Evolutionary conservation across 1,139 yeast species (phyloP).

Genomic region (Saccharomyces hybrid): DNA sequence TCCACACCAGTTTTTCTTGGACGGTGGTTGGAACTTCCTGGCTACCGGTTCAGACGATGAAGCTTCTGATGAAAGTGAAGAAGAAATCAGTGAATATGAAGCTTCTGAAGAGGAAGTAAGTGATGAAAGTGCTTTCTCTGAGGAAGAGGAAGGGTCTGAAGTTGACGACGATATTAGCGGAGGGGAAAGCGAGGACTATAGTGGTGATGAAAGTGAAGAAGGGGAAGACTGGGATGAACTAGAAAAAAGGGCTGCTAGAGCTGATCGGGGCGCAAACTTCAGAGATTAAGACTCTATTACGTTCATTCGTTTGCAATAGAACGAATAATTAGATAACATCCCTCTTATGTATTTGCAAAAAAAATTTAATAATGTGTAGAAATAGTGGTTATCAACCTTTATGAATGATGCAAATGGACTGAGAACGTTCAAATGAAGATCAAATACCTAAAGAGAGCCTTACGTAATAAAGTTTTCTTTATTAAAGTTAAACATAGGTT

Average conservation of each 20-base stretch:
- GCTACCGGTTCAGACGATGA: slow-evolving; percentile 63
- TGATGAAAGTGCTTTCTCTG: slow-evolving; percentile 63
- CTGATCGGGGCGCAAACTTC: too few species aligned
- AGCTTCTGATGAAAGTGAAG: slow-evolving; percentile 51
- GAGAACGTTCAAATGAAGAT: neutral
- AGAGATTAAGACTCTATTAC: too few species aligned
- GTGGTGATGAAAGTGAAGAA: too few species aligned
- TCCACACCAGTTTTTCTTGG: slow-evolving; percentile 87
- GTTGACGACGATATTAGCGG: too few species aligned
- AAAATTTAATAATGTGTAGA: neutral
- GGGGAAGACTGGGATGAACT: too few species aligned
- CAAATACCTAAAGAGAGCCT: neutral
- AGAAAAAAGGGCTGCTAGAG: too few species aligned
- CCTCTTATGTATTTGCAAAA: neutral
- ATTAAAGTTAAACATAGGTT: neutral
- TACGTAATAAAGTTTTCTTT: neutral
- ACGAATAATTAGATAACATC: too few species aligned
- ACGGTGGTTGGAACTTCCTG: slow-evolving; percentile 95
- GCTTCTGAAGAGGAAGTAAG: slow-evolving; percentile 55
- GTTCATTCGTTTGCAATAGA: too few species aligned
- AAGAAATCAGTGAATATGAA: slow-evolving; percentile 37
- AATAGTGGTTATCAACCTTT: neutral
- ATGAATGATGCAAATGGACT: neutral
- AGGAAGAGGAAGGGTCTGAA: slow-evolving; percentile 21
- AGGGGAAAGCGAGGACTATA: too few species aligned